A percentile compares a stretch with the other conserved stretches of the same genome.
phyloP scores from a whole-genome alignment of 352 stramenopile species.

The Phytophthora cryptogea region DNA sequence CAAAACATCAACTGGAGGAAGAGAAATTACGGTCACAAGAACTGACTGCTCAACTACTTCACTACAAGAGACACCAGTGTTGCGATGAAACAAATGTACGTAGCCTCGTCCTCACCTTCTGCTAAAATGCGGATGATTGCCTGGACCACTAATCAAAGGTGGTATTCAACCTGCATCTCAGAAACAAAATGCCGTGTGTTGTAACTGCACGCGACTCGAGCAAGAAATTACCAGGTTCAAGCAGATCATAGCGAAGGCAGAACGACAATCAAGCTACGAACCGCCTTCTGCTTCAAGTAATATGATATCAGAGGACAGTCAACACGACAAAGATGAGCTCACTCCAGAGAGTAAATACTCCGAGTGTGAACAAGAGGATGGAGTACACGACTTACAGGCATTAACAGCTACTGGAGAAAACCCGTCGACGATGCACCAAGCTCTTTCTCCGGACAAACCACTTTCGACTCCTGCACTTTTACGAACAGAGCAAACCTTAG shows the following conservation, averaged over 20 bases:
- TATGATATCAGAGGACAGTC: background rate
- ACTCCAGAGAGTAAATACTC: constrained; percentile 18
- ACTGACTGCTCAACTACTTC: constrained; percentile 36
- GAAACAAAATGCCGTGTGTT: constrained; percentile 18
- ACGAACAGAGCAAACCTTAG: background rate
- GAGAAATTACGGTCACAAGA: constrained; percentile 43
- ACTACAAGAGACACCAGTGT: constrained; percentile 25
- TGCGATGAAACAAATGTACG: constrained; percentile 17
- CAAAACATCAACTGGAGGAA: constrained; percentile 51
- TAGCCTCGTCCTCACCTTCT: background rate
- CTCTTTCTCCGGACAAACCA: background rate
- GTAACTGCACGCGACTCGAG: constrained; percentile 26
- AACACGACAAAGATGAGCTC: constrained; percentile 9
- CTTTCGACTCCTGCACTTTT: background rate
- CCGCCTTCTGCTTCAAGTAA: background rate
- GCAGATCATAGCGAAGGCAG: constrained; percentile 7
- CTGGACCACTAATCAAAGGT: background rate
- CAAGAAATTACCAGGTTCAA: constrained; percentile 18
- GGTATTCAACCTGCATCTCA: constrained; percentile 3
- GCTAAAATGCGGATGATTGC: background rate
- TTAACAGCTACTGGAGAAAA: background rate
- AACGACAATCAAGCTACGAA: constrained; percentile 1
- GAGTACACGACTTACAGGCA: background rate
- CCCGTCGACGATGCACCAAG: background rate
- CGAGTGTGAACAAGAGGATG: constrained; percentile 12